Evolutionary conservation across 805 yeast species (phyloP), one percentile per base, ranked within the genome.

Genomic region (Hermanozyma aechmeae): DNA sequence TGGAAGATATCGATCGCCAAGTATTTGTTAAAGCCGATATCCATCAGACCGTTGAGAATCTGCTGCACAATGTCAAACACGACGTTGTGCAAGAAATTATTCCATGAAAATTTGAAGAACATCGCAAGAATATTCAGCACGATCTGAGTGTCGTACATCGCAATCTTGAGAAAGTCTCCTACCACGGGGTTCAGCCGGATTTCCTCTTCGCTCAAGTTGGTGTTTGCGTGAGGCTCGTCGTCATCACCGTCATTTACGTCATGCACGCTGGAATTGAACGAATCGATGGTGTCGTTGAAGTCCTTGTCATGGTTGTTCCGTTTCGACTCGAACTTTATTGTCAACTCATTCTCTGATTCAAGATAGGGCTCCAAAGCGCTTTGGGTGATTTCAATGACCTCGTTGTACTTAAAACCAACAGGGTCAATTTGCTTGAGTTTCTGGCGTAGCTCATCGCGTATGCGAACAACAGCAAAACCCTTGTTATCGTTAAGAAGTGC

Each of bases 1-100:
- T 56, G 78, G 51, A 82, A 76, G 30, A 82, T 56, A 42, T 84
- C 89, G 29, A 58, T 58, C 14, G 68, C 65, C 35, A 63, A 45
- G 29, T 56, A 62, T 42, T 60, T 61, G 44, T 63, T 63, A 48
- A 60, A 62, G n/a, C 68, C 68, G 46, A 63, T 61, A 28, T 61
- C 68, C 68, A 63, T 63, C 6, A 65, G 58, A 6, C 70, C 70
- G 40, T 63, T 62, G 33, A 63, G 47, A 2, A 63, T 65, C 43
- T 63, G 70, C 36, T 63, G 70, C 15, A 63, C 68, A 27, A 63
- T 59, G 37, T 63, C 70, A 40, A 63, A 63, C 8, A 63, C 68
- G 12, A 63, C 70, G 31, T 63, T 63, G 46, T 63, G 70, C 26
- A 62, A 49, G 33, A 63, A 63, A 36, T 63, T 63, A 41, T 63